These are phyloP conservation scores for Boletus edulis DNA, from an alignment of 768 basidiomycete species.

Conservation along the genomic window DNA sequence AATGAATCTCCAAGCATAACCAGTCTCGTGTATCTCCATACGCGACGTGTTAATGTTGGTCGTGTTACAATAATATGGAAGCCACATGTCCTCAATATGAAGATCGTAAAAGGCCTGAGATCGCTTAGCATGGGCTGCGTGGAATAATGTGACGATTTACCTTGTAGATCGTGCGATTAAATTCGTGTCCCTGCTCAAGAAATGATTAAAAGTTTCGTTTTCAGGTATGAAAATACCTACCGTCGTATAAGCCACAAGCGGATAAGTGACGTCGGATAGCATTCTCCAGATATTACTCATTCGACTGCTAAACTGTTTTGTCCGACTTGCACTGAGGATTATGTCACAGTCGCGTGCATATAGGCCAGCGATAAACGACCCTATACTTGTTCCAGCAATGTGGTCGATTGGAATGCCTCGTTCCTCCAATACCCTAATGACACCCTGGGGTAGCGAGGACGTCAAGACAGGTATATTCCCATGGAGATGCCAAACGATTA, in stretches of 20 bases:
- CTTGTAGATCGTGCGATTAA: slow-evolving; percentile 94
- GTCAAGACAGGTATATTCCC: slow-evolving; percentile 8
- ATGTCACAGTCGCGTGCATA: slow-evolving; percentile 95
- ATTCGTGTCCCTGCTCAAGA: slow-evolving; percentile 77
- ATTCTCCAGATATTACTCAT: slow-evolving; percentile 96
- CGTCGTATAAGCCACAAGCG: slow-evolving; percentile 74
- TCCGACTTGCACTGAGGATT: slow-evolving; percentile 77
- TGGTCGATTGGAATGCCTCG: slow-evolving; percentile 92
- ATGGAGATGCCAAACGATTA: slow-evolving; percentile 20
- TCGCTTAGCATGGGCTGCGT: slow-evolving; percentile 2
- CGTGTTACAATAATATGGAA: slow-evolving; percentile 97
- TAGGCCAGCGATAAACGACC: slow-evolving; percentile 87
- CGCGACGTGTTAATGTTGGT: slow-evolving; percentile 94
- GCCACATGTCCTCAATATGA: slow-evolving; percentile 98
- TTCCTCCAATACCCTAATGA: slow-evolving; percentile 89
- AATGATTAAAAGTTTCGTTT: neutral
- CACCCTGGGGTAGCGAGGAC: slow-evolving; percentile 57
- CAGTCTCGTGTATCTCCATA: slow-evolving; percentile 97
- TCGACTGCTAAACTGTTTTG: slow-evolving; percentile 87
- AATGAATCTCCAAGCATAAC: slow-evolving; percentile 97
- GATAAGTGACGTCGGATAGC: slow-evolving; percentile 86
- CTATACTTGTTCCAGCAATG: slow-evolving; percentile 92
- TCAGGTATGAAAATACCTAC: slow-evolving; percentile 34
- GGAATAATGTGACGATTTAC: slow-evolving; percentile 31
- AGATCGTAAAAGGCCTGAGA: slow-evolving; percentile 84